phyloP scores from a whole-genome alignment of 2,329 filamentous ascomycete genomes.

The Neocucurbitaria cava region DNA sequence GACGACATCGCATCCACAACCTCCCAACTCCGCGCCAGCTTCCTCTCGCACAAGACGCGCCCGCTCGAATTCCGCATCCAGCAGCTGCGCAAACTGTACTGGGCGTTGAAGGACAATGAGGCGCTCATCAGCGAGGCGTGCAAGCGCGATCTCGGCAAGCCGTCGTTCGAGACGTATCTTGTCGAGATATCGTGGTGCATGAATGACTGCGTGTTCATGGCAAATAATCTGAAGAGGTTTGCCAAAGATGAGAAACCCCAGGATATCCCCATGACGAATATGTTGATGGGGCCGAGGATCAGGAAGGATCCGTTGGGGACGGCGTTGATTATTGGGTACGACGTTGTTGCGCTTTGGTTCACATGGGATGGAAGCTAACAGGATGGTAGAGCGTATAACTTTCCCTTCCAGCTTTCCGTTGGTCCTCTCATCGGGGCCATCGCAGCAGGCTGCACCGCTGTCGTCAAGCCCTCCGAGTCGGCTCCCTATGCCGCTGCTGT shows the following conservation, averaged over 20 bases:
- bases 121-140: conserved; percentile 77
- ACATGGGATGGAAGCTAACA: background rate
- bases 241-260: conserved; percentile 78
- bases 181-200: conserved; percentile 80
- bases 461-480: conserved; percentile 90
- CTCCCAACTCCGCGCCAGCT: conserved; percentile 70
- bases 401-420: conserved; percentile 82
- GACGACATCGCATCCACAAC: conserved; percentile 42
- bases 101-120: conserved; percentile 83
- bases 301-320: conserved; percentile 87
- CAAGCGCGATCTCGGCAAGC: conserved; percentile 79
- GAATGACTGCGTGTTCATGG: conserved; percentile 80
- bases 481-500: conserved; percentile 78
- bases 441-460: conserved; percentile 85
- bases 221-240: conserved; percentile 81
- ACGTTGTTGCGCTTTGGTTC: background rate
- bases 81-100: conserved; percentile 94
- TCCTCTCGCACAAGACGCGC: conserved; percentile 80
- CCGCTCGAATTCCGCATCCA: conserved; percentile 79
- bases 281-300: conserved; percentile 74
- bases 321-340: conserved; percentile 80
- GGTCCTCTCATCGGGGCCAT: conserved; percentile 88
- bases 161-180: conserved; percentile 74
- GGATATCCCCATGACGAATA: conserved; percentile 73
- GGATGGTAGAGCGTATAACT: conserved; percentile 78